These are phyloP conservation scores for Naematelia aurantialba DNA, from an alignment of 768 basidiomycete species.

Conservation along the genomic window DNA sequence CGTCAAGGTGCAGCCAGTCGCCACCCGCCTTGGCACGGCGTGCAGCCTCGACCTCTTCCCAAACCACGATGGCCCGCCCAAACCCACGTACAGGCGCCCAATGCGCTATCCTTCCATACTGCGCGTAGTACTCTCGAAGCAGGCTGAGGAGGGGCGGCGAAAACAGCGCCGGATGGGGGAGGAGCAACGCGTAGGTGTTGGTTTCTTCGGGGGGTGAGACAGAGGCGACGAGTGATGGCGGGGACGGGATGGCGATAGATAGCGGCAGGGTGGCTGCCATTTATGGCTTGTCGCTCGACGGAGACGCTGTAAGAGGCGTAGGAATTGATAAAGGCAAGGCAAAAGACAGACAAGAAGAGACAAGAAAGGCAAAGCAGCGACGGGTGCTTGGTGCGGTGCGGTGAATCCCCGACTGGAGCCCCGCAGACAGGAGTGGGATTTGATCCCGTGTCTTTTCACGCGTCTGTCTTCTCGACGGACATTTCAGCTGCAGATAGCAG, in stretches of 20 bases:
- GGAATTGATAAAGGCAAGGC: background rate
- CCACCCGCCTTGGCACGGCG: constrained; percentile 60
- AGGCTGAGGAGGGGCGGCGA: constrained; percentile 64
- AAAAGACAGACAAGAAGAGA: no score
- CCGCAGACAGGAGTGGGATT: no score
- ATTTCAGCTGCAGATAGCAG: no score
- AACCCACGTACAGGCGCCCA: constrained; percentile 87
- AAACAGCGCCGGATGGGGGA: constrained; percentile 74
- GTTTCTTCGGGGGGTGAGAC: constrained; percentile 51
- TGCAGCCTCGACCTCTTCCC: constrained; percentile 49
- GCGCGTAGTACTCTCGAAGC: constrained; percentile 66
- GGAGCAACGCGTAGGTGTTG: constrained; percentile 80
- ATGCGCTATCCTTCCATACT: constrained; percentile 75
- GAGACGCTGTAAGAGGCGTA: no score
- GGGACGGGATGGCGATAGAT: background rate
- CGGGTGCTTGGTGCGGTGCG: no score
- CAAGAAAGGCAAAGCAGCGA: no score
- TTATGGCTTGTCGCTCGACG: no score
- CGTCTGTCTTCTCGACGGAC: no score
- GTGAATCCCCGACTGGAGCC: no score
- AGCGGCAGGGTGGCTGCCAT: background rate
- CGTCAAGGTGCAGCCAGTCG: constrained; percentile 52
- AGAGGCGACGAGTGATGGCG: background rate
- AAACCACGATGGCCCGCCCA: constrained; percentile 77
- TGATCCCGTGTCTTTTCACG: background rate